Evolutionary conservation across 306 rosid genomes (phyloP), one percentile per base, ranked within the genome.

Genomic region (Glycyrrhiza uralensis): DNA sequence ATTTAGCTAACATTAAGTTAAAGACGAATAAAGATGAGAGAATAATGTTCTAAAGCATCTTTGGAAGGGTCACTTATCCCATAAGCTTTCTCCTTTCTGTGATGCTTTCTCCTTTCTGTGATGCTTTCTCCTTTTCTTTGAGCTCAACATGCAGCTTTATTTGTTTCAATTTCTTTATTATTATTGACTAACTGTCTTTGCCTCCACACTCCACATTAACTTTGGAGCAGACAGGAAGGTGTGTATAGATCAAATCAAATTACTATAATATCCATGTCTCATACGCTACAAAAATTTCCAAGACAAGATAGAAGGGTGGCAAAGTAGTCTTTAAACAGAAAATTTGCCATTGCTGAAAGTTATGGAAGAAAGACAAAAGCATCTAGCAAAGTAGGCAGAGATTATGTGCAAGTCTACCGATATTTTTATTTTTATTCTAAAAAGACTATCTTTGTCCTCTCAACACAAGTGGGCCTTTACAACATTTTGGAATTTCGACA

Each of bases 381-480:
- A 70, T 85, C 80, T 12, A 55, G 52, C 36, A 79, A 83, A 84
- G 85, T 50, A 51, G 64, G 73, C 33, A 57, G 4, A 46, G 39
- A 54, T 28, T 57, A 66, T 74, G 19, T 29, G 57, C 11, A 14
- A 33, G 66, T 67, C 23, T 29, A 23, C 23, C 49, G n/a, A n/a
- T n/a, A n/a, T 0, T 29, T 58, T 69, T 59, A 32, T 17, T 71
- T 26, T 65, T 67, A 57, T 56, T 70, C 44, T 39, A 72, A 77
- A 78, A 85, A 76, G 88, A 62, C 75, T 28, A 72, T 75, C 83
- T 82, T 81, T 86, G 90, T 88, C 88, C 42, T 74, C 66, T 67
- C 30, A 57, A 32, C 8, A 18, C 7, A 78, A 39, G 59, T 75
- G 82, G 79, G 81, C 52, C 11, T 71, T 71, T 44, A 38, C 29